Base-by-base conservation (phyloP, 768 basidiomycete species). In the Mycena kentingensis region DNA sequence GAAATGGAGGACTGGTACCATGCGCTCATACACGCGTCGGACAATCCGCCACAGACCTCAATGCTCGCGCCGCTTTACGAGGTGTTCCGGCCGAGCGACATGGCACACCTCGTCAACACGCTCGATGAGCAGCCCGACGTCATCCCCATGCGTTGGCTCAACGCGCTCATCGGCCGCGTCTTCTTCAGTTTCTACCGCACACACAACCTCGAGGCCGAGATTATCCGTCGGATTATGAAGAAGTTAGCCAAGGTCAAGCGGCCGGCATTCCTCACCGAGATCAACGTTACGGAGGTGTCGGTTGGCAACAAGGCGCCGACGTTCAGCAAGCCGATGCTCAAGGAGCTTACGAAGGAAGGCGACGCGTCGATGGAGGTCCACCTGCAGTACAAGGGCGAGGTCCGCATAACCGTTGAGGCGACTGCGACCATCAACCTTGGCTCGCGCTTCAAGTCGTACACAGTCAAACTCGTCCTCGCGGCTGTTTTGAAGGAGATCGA, bases 1-100 rank as follows among this genome's bases (percentile, higher is more conserved):
- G 90, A 93, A 65, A 97, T 98, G 91, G 97, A 99, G 70, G 96
- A 99, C 70, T 98, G 94, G 92, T 93, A 93, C 67, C 72, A 92
- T 29, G 77, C 91, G 0, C 78, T 97, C 49, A 68, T 93, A 19
- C 88, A 92, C 51, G 87, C 88, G 0, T 84, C 85, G 7, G 74
- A 82, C 52, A 70, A 87, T 48, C 82, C 85, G 25, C 69, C 84
- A 1, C 79, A 85, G 51, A 80, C 80, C 3, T 79, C 86, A 3
- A 81, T 77, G 6, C 79, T 90, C 39, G 66, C 66, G 1, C 84
- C 89, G 0, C 71, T 89, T 42, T 74, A 76, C 34, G 64, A 77
- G 29, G 77, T 96, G 16, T 98, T 93, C 73, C 73, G 77, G 47
- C 74, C 85, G 5, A 70, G 76, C 10, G 91, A 97, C 67, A 96